Base-by-base conservation (phyloP, 83 land plant genomes). In the Diphasiastrum complanatum region DNA sequence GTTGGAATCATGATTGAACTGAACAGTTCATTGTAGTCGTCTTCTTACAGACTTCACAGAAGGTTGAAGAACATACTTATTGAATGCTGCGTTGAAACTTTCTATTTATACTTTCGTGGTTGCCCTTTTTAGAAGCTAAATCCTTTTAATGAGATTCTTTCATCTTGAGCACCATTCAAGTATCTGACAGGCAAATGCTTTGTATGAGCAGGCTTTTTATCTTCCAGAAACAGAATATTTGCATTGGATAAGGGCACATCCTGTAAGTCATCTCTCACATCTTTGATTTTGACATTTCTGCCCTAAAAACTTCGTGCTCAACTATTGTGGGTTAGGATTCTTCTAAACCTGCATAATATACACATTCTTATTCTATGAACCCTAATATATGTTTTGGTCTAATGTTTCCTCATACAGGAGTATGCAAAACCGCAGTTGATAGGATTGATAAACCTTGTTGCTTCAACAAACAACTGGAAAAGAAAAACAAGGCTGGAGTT, bases 211-310 rank as follows among this genome's bases (percentile, higher is more conserved):
- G 99, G 99, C 99, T 23, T 93, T 79, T 68, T 93, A 93, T 63
- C 89, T 93, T 36, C 99, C 99, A 22, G 99, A 93, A 69, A 93
- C 99, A 1, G 99, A 93, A 57, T 93, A 73, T 66, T 81, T 93
- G 10, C 86, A 93, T 75, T 93, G 96, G 96, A 86, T 86, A 31
- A 81, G 84, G 19, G 71, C 85, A 67, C 99, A 93, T 71, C 99
- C 99, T 31, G 99, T 93, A 82, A 74, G 88, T 63, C 29, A 51
- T 56, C 37, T 26, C 22, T 30, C 18, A 20, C 30, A 20, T 49
- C 2, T 11, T 45, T 45, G 8, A 18, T 4, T 1, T 19, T 28
- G 25, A 8, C 14, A 4, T n/a, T 63, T 16, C 20, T 60, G 0
- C 12, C 11, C 25, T 1, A 11, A 31, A 1, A 2, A 18, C 20